Evolutionary conservation across 305 asterid species (phyloP).

Genomic region (Fraxinus greggii): DNA sequence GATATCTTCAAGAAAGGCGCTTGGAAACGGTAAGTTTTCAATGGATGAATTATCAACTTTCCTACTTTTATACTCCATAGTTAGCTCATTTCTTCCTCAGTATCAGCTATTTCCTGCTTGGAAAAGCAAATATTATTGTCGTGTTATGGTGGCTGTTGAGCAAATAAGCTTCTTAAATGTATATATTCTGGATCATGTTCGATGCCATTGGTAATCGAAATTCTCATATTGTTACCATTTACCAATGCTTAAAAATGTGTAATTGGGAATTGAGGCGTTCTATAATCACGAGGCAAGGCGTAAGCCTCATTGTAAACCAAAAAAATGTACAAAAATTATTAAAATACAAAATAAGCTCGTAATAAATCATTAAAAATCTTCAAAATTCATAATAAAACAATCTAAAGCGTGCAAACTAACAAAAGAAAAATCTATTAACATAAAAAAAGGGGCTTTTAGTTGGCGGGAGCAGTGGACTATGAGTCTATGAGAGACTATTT

Average conservation of each 20-base stretch:
- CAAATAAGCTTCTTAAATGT: slow-evolving; percentile 5
- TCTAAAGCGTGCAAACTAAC: neutral
- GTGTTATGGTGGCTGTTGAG: neutral
- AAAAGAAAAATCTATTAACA: neutral
- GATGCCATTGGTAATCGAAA: neutral
- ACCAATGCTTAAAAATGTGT: neutral
- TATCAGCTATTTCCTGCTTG: slow-evolving; percentile 14
- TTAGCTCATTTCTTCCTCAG: neutral
- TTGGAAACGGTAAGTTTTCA: slow-evolving; percentile 52
- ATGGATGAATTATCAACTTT: slow-evolving; percentile 13
- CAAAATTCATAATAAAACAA: neutral
- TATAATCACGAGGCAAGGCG: neutral
- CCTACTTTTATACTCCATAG: slow-evolving; percentile 3
- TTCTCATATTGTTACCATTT: neutral
- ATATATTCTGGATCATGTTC: neutral
- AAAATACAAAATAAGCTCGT: neutral
- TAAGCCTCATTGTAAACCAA: neutral
- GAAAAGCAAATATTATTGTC: neutral
- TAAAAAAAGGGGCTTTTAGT: neutral
- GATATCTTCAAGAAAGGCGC: slow-evolving; percentile 58
- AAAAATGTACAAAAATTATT: neutral
- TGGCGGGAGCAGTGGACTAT: neutral
- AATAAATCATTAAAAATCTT: neutral
- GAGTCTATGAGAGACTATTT: neutral
- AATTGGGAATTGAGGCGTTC: neutral